phyloP scores from a whole-genome alignment of 208 protist genomes.

The Acanthamoeba lenticulata region DNA sequence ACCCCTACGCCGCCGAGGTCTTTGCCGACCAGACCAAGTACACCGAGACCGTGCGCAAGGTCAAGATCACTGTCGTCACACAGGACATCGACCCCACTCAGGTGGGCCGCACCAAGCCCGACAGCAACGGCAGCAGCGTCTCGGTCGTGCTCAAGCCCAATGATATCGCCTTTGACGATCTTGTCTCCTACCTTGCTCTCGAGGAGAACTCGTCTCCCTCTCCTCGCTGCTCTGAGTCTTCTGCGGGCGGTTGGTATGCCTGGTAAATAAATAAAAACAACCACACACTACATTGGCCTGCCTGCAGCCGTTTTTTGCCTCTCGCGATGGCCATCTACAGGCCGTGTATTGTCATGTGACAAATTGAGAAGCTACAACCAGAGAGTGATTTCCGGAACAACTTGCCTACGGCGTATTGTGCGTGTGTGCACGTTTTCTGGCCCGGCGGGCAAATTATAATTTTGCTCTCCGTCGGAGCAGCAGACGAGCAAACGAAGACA shows the following conservation, averaged over 20 bases:
- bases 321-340: not conserved
- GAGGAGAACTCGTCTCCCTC: not conserved
- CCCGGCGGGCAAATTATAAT: no score
- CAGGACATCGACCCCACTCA: not conserved
- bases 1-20: not conserved
- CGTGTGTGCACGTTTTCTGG: no score
- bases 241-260: not conserved
- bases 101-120: not conserved
- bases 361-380: no score
- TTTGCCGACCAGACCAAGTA: not conserved
- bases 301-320: not conserved
- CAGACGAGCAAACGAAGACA: no score
- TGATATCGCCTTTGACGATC: not conserved
- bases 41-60: not conserved
- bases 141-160: not conserved
- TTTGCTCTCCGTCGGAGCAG: no score
- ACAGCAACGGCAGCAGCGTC: conserved; percentile 4
- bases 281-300: not conserved
- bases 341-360: no score
- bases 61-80: conserved; percentile 4
- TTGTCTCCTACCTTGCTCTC: not conserved
- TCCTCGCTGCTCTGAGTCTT: not conserved
- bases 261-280: not conserved
- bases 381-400: no score
- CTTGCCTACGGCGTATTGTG: no score